Base-by-base conservation (phyloP, 2,329 filamentous ascomycete genomes). In the Ascosphaera apis region DNA sequence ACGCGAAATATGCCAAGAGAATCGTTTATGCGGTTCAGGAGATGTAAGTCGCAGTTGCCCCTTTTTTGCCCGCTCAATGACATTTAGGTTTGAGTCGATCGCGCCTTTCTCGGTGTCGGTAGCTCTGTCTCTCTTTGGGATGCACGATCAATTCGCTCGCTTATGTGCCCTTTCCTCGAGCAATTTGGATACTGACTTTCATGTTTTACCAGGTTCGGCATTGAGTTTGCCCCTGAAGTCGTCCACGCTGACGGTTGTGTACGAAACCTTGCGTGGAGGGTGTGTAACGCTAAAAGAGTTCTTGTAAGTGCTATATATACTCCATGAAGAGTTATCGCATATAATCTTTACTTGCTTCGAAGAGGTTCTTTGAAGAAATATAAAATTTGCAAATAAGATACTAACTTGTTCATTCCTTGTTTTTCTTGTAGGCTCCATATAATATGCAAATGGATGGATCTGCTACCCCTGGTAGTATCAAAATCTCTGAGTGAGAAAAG, bases 251-350 rank as follows among this genome's bases (percentile, higher is more conserved):
- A 98, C 57, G 82, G 88, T 4, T 91, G 76, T 45, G 79, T 95
- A 40, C 72, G 68, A 49, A 92, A 91, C 51, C 61, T 98, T 42
- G 83, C 84, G 4, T 93, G 86, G 84, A 69, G 88, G 48, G 80
- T 98, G 43, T 88, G 78, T 53, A 91, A 91, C 53, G 88, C 88
- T 25, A 93, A 93, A 63, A 81, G 84, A 57, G 88, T 92, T 43
- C 56, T 95, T 58, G 82, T 91, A 62, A 61, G 77, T 66, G 27
- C 25, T 37, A 11, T 15, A 34, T 16, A 23, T 11, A 18, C 41
- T 13, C n/a, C n/a, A n/a, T n/a, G n/a, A n/a, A n/a, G n/a, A n/a
- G n/a, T n/a, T n/a, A n/a, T n/a, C n/a, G n/a, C n/a, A n/a, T n/a
- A n/a, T n/a, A n/a, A n/a, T n/a, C n/a, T n/a, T n/a, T n/a, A n/a